Percentiles rank a stretch among this genome's conserved stretches.
Evolutionary conservation across 768 basidiomycete species (phyloP).

Genomic region (Termitomyces sp.): DNA sequence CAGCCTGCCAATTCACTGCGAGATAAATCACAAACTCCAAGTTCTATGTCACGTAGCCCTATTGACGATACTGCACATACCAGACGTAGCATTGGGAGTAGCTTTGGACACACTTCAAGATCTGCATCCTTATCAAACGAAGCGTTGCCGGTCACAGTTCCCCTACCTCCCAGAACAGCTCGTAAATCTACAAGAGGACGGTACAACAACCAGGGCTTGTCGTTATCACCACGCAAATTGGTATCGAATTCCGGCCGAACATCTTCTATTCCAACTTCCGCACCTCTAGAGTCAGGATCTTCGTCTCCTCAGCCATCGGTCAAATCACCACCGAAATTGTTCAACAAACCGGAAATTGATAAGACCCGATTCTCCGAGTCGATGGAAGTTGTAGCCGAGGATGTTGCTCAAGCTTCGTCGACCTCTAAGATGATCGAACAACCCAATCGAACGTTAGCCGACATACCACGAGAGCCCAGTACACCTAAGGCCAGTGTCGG

Average conservation of each 20-base stretch:
- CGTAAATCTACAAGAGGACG: constrained; percentile 7
- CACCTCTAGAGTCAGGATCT: background rate
- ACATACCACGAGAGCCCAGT: background rate
- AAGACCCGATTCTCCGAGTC: background rate
- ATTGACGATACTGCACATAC: background rate
- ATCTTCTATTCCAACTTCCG: background rate
- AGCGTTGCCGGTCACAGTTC: background rate
- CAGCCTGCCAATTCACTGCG: background rate
- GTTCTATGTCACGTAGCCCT: background rate
- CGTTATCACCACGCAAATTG: background rate
- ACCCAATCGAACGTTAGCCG: background rate
- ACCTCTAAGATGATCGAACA: background rate
- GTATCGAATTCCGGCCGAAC: background rate
- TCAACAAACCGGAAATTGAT: background rate
- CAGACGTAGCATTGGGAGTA: background rate
- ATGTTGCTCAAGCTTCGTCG: background rate
- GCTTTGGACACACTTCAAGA: background rate
- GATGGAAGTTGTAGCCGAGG: background rate
- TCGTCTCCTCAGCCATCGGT: background rate
- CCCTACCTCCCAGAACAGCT: constrained; percentile 5
- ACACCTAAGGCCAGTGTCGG: background rate
- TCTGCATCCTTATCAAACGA: background rate
- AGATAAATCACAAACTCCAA: background rate
- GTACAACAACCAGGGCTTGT: background rate
- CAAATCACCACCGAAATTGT: background rate